phyloP scores from a whole-genome alignment of 306 rosid species.

The Corylus americana region DNA sequence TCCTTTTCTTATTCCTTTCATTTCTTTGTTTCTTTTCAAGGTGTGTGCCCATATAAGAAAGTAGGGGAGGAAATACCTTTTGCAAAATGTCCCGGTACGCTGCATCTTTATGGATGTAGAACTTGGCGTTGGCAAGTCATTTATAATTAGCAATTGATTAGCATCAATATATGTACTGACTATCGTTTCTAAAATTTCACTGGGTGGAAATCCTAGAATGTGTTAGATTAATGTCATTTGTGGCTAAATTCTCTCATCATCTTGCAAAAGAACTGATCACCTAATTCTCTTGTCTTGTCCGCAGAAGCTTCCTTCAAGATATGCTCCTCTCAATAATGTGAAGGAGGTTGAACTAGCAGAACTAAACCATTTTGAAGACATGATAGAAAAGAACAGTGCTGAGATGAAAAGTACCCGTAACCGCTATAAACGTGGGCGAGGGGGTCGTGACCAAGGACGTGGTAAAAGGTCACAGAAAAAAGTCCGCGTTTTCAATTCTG shows the following conservation, averaged over 20 bases:
- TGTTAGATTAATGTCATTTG: neutral
- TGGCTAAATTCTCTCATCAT: neutral
- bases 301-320: conserved; percentile 73
- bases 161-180: neutral
- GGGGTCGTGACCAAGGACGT: conserved; percentile 66
- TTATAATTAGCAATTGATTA: neutral
- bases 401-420: conserved; percentile 51
- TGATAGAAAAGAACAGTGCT: conserved; percentile 44
- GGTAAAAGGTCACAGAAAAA: conserved; percentile 60
- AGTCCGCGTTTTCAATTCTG: conserved; percentile 47
- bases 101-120: neutral
- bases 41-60: neutral
- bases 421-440: conserved; percentile 70
- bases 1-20: neutral
- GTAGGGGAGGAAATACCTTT: neutral
- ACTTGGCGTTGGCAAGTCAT: neutral
- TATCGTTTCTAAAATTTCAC: neutral
- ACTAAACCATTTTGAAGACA: conserved; percentile 37
- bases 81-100: neutral
- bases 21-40: conserved; percentile 12
- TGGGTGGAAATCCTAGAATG: neutral
- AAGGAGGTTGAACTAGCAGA: conserved; percentile 53
- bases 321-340: conserved; percentile 49
- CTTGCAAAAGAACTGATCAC: neutral
- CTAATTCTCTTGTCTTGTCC: conserved; percentile 23